Conservation (phyloP, 1,284 basidiomycete species). For the Afroboletus lepidellus region DNA sequence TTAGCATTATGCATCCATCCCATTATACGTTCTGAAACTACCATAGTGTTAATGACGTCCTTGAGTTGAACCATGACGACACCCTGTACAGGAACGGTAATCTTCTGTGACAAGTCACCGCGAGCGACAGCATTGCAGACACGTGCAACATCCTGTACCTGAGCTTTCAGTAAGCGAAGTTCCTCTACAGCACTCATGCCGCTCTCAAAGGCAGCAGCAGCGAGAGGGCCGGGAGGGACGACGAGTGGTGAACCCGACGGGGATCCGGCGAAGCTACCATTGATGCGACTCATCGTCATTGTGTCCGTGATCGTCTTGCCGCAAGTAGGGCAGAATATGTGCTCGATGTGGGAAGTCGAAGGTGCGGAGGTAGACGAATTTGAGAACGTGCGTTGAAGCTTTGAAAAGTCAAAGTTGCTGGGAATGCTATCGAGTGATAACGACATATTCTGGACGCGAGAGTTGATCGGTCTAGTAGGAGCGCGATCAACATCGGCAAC, state of each 20-base stretch:
- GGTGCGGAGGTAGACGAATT: conserved; percentile 41
- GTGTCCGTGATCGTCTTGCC: conserved; percentile 44
- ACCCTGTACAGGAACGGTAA: conserved; percentile 94
- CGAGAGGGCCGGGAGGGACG: conserved; percentile 56
- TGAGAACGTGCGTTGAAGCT: conserved; percentile 23
- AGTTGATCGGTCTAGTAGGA: conserved; percentile 27
- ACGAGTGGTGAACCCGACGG: conserved; percentile 48
- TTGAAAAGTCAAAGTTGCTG: conserved; percentile 37
- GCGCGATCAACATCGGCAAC: conserved; percentile 25
- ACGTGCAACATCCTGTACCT: conserved; percentile 83
- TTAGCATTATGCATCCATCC: conserved; percentile 13
- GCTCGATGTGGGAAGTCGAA: conserved; percentile 40
- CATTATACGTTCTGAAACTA: conserved; percentile 33
- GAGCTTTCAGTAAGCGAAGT: conserved; percentile 74
- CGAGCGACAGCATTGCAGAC: conserved; percentile 96
- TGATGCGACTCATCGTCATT: conserved; percentile 35
- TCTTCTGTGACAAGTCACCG: conserved; percentile 94
- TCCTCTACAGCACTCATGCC: conserved; percentile 73
- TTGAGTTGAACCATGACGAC: conserved; percentile 97
- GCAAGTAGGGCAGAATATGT: conserved; percentile 49
- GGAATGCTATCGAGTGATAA: conserved; percentile 45
- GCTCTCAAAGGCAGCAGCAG: conserved; percentile 56
- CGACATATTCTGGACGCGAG: conserved; percentile 36
- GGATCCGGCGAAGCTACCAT: conserved; percentile 31
- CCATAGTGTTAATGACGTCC: conserved; percentile 98